Evolutionary conservation across 2,329 filamentous ascomycete genomes (phyloP), one percentile per base, ranked within the genome.

Genomic region (Rhynchosporium graminicola): DNA sequence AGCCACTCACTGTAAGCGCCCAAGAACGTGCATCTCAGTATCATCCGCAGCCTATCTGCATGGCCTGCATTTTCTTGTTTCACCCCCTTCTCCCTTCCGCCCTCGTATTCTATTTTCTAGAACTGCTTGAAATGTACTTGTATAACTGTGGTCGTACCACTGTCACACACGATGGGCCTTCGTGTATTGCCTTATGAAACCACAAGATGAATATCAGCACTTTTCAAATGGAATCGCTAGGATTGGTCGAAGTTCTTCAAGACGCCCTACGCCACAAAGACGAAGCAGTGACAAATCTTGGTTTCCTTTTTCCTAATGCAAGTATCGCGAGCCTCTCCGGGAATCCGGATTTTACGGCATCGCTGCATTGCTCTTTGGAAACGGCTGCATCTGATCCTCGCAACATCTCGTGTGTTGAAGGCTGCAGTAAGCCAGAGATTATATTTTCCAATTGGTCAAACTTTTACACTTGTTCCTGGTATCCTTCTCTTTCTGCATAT

Each of bases 401-500:
- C 0, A 42, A 59, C 28, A 36, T 42, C n/a, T 56, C 61, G 31
- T 59, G 48, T 33, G 20, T 43, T n/a, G 50, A 63, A 28, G 50
- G 9, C 9, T 63, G 56, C 50, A 46, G 57, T 7, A 59, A 54
- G 31, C 20, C 31, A 10, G 26, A 26, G 26, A 45, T 26, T 5
- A 56, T 57, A 26, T 59, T 61, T 38, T 48, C 54, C 9, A 56
- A 43, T 10, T 64, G 62, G 62, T 31, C 58, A 13, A 64, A 64
- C 31, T 65, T 65, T n/a, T 63, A 65, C 26, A 43, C 60, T 12
- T 65, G 63, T 28, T 65, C 63, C 5, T 46, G 43, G 43, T 46
- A 46, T 10, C 43, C 43, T 3, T 7, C n/a, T 7, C 2, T 46
- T 28, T 46, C 43, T 6, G 43, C 4, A 10, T 8, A 15, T n/a